Base-by-base conservation (phyloP, 345 rosid species). In the Erysimum cheiranthoides region DNA sequence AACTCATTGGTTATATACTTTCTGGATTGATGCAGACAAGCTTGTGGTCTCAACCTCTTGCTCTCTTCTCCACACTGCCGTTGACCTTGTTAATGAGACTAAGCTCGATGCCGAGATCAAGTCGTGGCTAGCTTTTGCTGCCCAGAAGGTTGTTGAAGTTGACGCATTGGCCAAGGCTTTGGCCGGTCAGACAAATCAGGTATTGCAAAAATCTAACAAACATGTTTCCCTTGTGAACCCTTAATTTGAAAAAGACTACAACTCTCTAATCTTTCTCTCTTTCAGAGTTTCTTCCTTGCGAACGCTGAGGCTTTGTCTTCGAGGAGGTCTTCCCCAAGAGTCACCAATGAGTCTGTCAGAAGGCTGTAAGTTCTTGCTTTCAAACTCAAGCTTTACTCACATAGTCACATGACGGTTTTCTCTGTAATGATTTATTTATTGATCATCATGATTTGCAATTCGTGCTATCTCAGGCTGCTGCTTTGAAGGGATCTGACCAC, bases 91-190 rank as follows among this genome's bases (percentile, higher is more conserved):
- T 61, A 93, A 93, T 43, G 97, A 93, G 86, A 81, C 88, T 27
- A 92, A 94, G 87, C 81, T 94, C 2, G 99, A 94, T 75, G 40
- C 77, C 35, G 99, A 95, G 75, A 85, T 95, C 68, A 92, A 92
- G 69, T 92, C 99, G 13, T 92, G 99, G 99, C 84, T 95, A 56
- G 98, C 99, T 60, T 95, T 95, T 78, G 98, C 98, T 67, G 99
- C 97, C 70, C 97, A 95, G 74, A 95, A 95, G 82, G 82, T 94
- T 66, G 86, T 89, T 77, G 98, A 94, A 87, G 97, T 92, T 70
- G 90, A 92, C 78, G 95, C 93, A 11, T 77, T 95, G 84, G 96
- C 98, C 82, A 85, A 90, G 89, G 89, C 96, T 50, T 84, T 95
- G 84, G 93, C 89, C 18, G 96, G 99, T 46, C 84, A 87, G 59